Evolutionary conservation across 2,329 filamentous ascomycete genomes (phyloP), one percentile per base, ranked within the genome.

Genomic region (Ceratocystis papillata): DNA sequence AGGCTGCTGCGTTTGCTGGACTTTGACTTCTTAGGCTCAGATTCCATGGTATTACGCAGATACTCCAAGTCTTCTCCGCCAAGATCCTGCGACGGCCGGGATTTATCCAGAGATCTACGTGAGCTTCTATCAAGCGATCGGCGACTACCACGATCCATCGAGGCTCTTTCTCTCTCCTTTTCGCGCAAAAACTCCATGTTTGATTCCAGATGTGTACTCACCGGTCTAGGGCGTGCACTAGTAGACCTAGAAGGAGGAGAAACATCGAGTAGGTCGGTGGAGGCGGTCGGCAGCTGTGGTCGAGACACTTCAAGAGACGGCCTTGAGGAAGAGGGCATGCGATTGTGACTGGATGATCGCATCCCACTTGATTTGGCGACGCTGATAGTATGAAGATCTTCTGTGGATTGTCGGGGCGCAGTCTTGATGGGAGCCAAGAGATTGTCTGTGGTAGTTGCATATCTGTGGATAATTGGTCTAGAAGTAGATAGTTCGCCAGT

Each of bases 131-230:
- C 65, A 8, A 65, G 37, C 6, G 66, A 67, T 8, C 63, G 63
- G 15, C 63, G 66, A 48, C 33, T 63, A 22, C 65, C 44, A 25
- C 65, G 65, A 10, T 67, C 66, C 48, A 67, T 59, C 2, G 66
- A 67, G 3, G 66, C 66, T 46, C 66, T 45, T 50, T 67, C 66
- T 44, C 66, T 79, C 72, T 95, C 91, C 63, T 85, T 83, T 71
- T 94, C 90, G 25, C 89, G 86, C 20, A 96, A 79, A 72, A 89
- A 90, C 67, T 96, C 91, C 64, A 94, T 79, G 72, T 88, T 91
- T 0, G 88, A 88, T 70, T 91, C 88, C 2, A 96, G 81, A 73
- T 92, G 90, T 44, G 89, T 89, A 74, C 92, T 96, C 0, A 85
- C 80, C 1, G 93, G 93, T 59, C 93, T 83, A 65, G 84, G 81